These are phyloP conservation scores for Lipomyces anomalus DNA, from an alignment of 805 yeast species.

Conservation along the genomic window DNA sequence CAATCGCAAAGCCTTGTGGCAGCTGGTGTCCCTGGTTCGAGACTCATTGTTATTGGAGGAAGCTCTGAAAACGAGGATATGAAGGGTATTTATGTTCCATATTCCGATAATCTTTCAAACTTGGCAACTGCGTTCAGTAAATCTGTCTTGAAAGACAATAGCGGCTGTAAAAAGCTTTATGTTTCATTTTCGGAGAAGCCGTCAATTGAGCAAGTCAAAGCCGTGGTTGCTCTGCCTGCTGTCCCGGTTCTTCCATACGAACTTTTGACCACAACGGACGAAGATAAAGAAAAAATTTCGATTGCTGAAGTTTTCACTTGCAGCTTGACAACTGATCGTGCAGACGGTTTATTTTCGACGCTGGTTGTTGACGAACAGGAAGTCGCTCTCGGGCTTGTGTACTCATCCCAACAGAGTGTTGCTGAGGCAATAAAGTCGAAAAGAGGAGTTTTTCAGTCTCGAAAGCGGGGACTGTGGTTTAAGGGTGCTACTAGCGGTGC, in stretches of 20 bases:
- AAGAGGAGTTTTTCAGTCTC: slow-evolving; percentile 89
- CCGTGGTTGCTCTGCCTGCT: slow-evolving; percentile 8
- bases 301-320: slow-evolving; percentile 17
- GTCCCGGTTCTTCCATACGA: slow-evolving; percentile 24
- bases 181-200: slow-evolving; percentile 19
- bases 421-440: slow-evolving; percentile 71
- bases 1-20: slow-evolving; percentile 34
- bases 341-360: slow-evolving; percentile 80
- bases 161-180: slow-evolving; percentile 22
- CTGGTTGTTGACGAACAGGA: slow-evolving; percentile 66
- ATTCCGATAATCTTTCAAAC: slow-evolving; percentile 6
- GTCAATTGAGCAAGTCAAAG: slow-evolving; percentile 8
- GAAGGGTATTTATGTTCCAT: slow-evolving; percentile 22
- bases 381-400: slow-evolving; percentile 81
- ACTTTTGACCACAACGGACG: slow-evolving; percentile 18
- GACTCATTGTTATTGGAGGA: slow-evolving; percentile 40
- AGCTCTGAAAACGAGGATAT: slow-evolving; percentile 23
- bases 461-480: slow-evolving; percentile 87
- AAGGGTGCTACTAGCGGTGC: slow-evolving; percentile 97
- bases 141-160: slow-evolving; percentile 13
- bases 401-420: slow-evolving; percentile 79
- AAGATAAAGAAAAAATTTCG: slow-evolving; percentile 14
- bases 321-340: slow-evolving; percentile 57
- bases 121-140: slow-evolving; percentile 15
- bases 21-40: slow-evolving; percentile 48